Evolutionary conservation across 106 monocot genomes (phyloP).

Genomic region (Alisma plantagoaquatica): DNA sequence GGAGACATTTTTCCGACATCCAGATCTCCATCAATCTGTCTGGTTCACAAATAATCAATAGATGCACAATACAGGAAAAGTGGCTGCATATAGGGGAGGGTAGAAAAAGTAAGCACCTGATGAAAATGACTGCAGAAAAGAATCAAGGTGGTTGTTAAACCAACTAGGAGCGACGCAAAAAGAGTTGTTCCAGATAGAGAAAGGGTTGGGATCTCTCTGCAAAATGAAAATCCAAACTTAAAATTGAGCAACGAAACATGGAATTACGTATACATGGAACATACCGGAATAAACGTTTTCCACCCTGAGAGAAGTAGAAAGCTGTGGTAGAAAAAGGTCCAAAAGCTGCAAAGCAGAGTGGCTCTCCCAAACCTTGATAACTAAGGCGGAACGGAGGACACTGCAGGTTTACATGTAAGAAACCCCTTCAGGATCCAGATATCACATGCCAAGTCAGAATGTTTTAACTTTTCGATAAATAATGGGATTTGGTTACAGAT

Average conservation of each 20-base stretch:
- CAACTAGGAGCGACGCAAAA: constrained; percentile 71
- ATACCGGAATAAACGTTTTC: constrained; percentile 28
- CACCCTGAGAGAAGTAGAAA: constrained; percentile 69
- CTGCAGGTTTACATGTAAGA: too few species aligned
- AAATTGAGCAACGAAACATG: background rate
- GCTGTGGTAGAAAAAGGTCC: constrained; percentile 97
- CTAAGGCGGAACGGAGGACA: constrained; percentile 93
- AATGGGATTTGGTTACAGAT: too few species aligned
- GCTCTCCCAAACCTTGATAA: constrained; percentile 89
- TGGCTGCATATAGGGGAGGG: background rate
- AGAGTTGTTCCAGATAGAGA: constrained; percentile 39
- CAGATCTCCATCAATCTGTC: constrained; percentile 79
- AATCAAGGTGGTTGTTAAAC: constrained; percentile 87
- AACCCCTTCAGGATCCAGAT: too few species aligned
- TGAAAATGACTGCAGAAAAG: constrained; percentile 99
- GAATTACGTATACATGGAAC: background rate
- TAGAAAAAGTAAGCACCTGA: constrained; percentile 61
- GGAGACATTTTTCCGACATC: constrained; percentile 94
- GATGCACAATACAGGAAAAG: background rate
- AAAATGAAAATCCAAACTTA: constrained; percentile 5
- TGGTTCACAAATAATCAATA: background rate
- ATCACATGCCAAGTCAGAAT: too few species aligned
- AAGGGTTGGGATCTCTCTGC: constrained; percentile 34
- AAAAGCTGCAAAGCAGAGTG: constrained; percentile 90
- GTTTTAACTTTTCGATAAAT: too few species aligned